A percentile compares a stretch with the other conserved stretches of the same genome.
These are phyloP conservation scores for Fusarium humuli DNA, from an alignment of 2,329 filamentous ascomycete genomes.

Conservation along the genomic window DNA sequence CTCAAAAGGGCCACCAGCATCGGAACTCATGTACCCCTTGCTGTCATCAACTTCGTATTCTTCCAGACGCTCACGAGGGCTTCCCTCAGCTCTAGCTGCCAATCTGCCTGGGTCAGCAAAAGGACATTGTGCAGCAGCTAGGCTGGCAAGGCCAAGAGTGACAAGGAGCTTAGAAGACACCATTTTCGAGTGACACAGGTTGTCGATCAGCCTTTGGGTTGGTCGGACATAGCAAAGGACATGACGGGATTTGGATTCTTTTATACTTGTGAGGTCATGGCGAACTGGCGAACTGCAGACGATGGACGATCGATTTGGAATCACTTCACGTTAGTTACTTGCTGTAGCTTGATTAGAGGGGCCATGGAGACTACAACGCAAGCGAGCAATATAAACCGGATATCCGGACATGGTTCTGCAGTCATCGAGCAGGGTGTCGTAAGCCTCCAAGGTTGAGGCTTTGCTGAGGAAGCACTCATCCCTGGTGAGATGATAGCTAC, in stretches of 20 bases:
- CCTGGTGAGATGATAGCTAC: constrained; percentile 9
- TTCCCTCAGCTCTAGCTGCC: constrained; percentile 43
- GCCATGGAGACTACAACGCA: not conserved
- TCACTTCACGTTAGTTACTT: not conserved
- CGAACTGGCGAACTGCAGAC: not conserved
- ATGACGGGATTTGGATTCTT: not conserved
- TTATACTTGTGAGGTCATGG: constrained; percentile 26
- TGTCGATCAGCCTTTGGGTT: not conserved
- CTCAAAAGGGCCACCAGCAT: constrained; percentile 74
- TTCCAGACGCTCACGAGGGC: constrained; percentile 49
- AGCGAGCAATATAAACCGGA: constrained; percentile 13
- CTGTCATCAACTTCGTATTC: constrained; percentile 64
- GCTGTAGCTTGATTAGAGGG: not conserved
- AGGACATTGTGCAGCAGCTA: constrained; percentile 51
- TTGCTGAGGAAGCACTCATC: not conserved
- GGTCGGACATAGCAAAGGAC: not conserved
- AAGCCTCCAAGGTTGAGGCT: not conserved
- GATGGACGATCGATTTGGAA: not conserved
- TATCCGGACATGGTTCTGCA: constrained; percentile 14
- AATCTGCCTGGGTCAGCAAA: constrained; percentile 48
- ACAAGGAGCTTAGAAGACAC: constrained; percentile 41
- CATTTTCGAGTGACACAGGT: constrained; percentile 37
- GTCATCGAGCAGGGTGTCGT: constrained; percentile 7
- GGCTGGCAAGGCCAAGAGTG: constrained; percentile 43
- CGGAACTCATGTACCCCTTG: constrained; percentile 69